Evolutionary conservation across 768 basidiomycete genomes (phyloP).

Genomic region (Pholiota microspora): DNA sequence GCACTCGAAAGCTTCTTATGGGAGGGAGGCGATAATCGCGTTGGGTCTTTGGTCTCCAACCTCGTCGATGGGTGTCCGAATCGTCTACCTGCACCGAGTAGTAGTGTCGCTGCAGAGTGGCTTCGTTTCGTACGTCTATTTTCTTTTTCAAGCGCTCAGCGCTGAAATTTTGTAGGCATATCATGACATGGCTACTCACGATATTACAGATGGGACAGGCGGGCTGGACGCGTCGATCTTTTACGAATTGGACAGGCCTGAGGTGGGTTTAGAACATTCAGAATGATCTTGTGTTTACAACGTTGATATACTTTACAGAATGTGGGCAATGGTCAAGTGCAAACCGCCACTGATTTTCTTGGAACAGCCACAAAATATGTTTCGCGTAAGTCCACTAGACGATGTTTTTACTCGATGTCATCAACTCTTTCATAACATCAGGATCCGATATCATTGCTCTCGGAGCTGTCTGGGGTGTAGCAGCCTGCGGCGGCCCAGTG

Average conservation of each 20-base stretch:
- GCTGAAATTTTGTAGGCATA: slow-evolving; percentile 1
- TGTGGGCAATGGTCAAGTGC: slow-evolving; percentile 35
- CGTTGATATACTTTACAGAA: no score
- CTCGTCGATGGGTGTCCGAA: neutral
- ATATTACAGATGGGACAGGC: slow-evolving; percentile 9
- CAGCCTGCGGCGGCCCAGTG: slow-evolving; percentile 41
- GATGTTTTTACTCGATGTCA: neutral
- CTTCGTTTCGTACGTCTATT: neutral
- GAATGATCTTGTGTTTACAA: no score
- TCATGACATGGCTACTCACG: slow-evolving; percentile 7
- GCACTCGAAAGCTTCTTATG: neutral
- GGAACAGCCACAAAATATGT: slow-evolving; percentile 37
- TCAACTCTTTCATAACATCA: slow-evolving; percentile 10
- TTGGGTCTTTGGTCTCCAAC: neutral
- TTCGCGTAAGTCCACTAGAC: slow-evolving; percentile 27
- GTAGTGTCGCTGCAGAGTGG: slow-evolving; percentile 3
- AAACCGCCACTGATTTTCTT: slow-evolving; percentile 33
- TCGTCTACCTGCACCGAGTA: neutral
- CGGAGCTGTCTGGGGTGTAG: slow-evolving; percentile 33
- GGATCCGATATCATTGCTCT: slow-evolving; percentile 43
- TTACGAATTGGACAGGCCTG: slow-evolving; percentile 7
- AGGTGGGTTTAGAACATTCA: neutral
- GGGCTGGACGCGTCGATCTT: slow-evolving; percentile 11
- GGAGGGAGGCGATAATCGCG: slow-evolving; percentile 1
- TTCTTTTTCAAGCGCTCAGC: no score